A percentile compares a stretch with the other conserved stretches of the same genome.
These are phyloP conservation scores for Ploettnerulaceae sp. DNA, from an alignment of 2,329 filamentous ascomycete species.

Conservation along the genomic window DNA sequence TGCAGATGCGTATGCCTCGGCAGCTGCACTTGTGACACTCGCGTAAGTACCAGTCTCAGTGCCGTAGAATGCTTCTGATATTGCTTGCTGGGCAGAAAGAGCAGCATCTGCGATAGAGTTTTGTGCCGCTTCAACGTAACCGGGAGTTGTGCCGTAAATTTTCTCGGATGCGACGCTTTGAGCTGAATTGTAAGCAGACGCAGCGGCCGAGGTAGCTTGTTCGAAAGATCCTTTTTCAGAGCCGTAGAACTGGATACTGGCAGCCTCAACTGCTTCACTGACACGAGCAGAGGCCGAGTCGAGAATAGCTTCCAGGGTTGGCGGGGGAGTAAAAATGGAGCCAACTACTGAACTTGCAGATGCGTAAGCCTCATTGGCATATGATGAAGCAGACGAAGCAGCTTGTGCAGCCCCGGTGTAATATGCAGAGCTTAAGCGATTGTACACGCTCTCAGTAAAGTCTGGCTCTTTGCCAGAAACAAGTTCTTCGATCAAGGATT, in stretches of 20 bases:
- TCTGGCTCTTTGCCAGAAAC: constrained; percentile 72
- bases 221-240: constrained; percentile 49
- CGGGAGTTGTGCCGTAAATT: constrained; percentile 49
- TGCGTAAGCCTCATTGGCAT: constrained; percentile 43
- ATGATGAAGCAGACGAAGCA: constrained; percentile 46
- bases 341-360: constrained; percentile 42
- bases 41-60: constrained; percentile 44
- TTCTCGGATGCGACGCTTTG: constrained; percentile 47
- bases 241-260: constrained; percentile 53
- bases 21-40: constrained; percentile 21
- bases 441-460: constrained; percentile 77
- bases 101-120: constrained; percentile 49
- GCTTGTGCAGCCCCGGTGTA: constrained; percentile 51
- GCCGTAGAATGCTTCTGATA: constrained; percentile 53
- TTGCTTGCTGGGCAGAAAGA: constrained; percentile 48
- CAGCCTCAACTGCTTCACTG: constrained; percentile 53
- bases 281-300: constrained; percentile 52
- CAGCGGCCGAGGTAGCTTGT: constrained; percentile 48
- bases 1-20: constrained; percentile 21
- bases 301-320: constrained; percentile 53
- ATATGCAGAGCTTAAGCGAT: constrained; percentile 66
- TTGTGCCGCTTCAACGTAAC: constrained; percentile 49
- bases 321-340: constrained; percentile 51
- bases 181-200: constrained; percentile 47
- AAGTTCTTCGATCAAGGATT: constrained; percentile 70